These are phyloP conservation scores for Coemansia sp. DNA, from an alignment of 192 early-diverging fungal species.

Conservation along the genomic window DNA sequence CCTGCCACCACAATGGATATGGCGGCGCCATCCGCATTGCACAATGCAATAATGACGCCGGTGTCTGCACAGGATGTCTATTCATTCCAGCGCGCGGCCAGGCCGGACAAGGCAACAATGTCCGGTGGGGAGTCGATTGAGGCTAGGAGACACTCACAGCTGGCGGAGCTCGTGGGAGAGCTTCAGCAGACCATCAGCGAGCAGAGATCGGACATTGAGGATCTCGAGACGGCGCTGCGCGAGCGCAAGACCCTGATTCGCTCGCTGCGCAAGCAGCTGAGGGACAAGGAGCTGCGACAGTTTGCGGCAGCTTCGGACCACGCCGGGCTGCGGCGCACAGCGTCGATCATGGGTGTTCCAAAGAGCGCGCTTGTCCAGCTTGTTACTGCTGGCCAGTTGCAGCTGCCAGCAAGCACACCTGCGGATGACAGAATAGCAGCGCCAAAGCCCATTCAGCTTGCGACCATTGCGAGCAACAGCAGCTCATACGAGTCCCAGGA, in stretches of 20 bases:
- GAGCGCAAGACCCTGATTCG: constrained; percentile 23
- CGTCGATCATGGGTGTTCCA: constrained; percentile 13
- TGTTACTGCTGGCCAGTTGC: background rate
- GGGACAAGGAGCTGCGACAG: constrained; percentile 29
- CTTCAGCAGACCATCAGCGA: constrained; percentile 19
- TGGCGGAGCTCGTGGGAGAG: constrained; percentile 2
- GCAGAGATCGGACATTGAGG: constrained; percentile 31
- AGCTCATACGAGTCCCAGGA: background rate
- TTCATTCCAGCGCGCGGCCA: background rate
- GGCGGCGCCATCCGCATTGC: background rate
- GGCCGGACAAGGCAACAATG: background rate
- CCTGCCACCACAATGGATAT: background rate
- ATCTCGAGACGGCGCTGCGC: constrained; percentile 21
- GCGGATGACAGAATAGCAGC: background rate
- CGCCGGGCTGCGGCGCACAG: constrained; percentile 25
- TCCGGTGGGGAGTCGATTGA: background rate
- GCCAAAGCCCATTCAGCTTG: background rate
- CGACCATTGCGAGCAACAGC: background rate
- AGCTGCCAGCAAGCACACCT: background rate
- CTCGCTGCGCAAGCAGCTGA: constrained; percentile 28
- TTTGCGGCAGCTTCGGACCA: constrained; percentile 29
- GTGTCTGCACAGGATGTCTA: background rate
- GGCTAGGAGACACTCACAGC: background rate
- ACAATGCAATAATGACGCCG: constrained; percentile 13
- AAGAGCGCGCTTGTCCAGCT: background rate